These are phyloP conservation scores for Neofusicoccum sp. DNA, from an alignment of 2,329 filamentous ascomycete species.

Conservation along the genomic window DNA sequence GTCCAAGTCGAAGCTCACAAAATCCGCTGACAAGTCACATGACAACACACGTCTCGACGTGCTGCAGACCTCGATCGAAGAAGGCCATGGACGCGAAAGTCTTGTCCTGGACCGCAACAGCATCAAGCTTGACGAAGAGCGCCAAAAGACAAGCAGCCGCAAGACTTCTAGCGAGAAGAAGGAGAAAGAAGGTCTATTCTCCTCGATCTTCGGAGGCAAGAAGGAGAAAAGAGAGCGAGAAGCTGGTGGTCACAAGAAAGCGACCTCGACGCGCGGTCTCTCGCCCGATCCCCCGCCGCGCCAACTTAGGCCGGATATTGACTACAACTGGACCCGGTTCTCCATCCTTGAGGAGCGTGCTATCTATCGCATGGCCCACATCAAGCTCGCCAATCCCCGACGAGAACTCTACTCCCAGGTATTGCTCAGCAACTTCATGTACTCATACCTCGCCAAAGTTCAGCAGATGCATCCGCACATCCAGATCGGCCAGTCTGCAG, in stretches of 20 bases:
- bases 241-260: conserved; percentile 68
- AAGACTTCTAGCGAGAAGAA: conserved; percentile 74
- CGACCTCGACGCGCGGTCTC: conserved; percentile 67
- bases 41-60: conserved; percentile 82
- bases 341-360: conserved; percentile 93
- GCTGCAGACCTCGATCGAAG: conserved; percentile 83
- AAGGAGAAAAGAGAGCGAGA: conserved; percentile 87
- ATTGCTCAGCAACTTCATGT: conserved; percentile 98
- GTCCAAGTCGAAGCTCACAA: conserved; percentile 66
- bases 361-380: conserved; percentile 98
- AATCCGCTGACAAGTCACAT: conserved; percentile 41
- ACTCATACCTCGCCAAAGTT: conserved; percentile 96
- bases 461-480: conserved; percentile 98
- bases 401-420: conserved; percentile 93
- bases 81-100: conserved; percentile 72
- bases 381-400: conserved; percentile 96
- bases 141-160: conserved; percentile 76
- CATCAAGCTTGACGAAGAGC: conserved; percentile 75
- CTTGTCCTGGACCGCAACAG: conserved; percentile 79
- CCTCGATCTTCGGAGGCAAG: conserved; percentile 85
- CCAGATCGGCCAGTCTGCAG: conserved; percentile 78
- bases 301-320: conserved; percentile 79
- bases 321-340: conserved; percentile 96
- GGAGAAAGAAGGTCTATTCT: conserved; percentile 92
- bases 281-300: conserved; percentile 77